A percentile compares a stretch with the other conserved stretches of the same genome.
Conservation (phyloP, 257 asterid species). For the Forsythia viridissima region DNA sequence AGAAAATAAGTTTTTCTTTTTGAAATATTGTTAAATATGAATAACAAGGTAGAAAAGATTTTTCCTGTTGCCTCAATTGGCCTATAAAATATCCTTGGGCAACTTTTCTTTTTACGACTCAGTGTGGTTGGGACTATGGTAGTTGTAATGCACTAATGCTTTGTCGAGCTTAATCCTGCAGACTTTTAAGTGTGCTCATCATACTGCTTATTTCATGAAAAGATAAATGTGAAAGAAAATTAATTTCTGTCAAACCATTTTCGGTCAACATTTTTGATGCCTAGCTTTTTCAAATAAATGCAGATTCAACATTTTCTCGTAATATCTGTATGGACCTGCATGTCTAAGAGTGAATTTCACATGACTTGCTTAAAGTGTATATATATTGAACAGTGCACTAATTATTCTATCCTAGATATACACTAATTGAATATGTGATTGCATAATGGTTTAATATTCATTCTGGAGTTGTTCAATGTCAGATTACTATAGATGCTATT, state of each 20-base stretch:
- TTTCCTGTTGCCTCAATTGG: background rate
- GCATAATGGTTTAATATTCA: background rate
- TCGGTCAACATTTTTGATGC: background rate
- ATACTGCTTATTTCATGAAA: background rate
- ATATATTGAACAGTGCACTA: background rate
- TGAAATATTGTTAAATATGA: background rate
- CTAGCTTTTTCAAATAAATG: background rate
- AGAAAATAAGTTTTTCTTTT: too few species aligned
- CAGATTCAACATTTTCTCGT: background rate
- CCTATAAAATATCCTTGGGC: background rate
- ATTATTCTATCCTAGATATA: too few species aligned
- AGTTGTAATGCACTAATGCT: conserved; percentile 10
- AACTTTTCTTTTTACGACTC: background rate
- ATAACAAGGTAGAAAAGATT: background rate
- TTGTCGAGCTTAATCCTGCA: background rate
- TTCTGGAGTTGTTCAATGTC: conserved; percentile 10
- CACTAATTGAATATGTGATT: background rate
- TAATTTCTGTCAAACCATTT: background rate
- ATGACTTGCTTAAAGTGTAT: background rate
- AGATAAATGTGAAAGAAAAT: background rate
- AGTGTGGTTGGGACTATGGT: background rate
- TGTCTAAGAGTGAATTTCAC: background rate
- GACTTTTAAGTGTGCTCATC: background rate
- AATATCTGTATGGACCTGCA: background rate
- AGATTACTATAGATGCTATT: conserved; percentile 16